Percentiles rank a stretch among this genome's conserved stretches.
Conservation (phyloP, 768 basidiomycete genomes). For the Pisolithus sp. region DNA sequence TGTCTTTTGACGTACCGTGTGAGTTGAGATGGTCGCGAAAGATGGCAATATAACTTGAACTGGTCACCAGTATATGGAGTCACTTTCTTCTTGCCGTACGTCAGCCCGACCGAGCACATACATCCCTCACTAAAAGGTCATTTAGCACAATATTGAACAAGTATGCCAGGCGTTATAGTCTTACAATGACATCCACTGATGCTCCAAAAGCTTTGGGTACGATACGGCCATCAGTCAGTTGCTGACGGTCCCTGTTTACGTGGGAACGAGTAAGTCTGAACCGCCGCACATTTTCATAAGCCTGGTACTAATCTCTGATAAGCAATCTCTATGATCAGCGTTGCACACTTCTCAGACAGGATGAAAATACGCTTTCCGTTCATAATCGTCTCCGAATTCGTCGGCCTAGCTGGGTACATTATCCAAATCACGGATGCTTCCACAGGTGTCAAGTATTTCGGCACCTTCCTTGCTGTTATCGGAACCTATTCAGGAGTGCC, state of each 20-base stretch:
- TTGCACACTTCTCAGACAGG: slow-evolving; percentile 56
- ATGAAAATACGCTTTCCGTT: slow-evolving; percentile 50
- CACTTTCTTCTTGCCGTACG: slow-evolving; percentile 65
- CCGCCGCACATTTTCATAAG: neutral
- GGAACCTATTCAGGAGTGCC: slow-evolving; percentile 61
- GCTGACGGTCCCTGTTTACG: slow-evolving; percentile 58
- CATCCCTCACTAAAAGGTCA: neutral
- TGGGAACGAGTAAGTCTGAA: slow-evolving; percentile 45
- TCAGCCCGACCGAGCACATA: slow-evolving; percentile 5
- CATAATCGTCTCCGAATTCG: slow-evolving; percentile 43
- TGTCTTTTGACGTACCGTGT: slow-evolving; percentile 57
- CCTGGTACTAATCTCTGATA: neutral
- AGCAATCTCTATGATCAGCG: slow-evolving; percentile 41
- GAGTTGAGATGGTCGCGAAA: slow-evolving; percentile 21
- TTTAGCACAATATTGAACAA: neutral
- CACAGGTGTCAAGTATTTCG: slow-evolving; percentile 60
- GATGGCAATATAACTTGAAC: neutral
- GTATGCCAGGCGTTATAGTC: neutral
- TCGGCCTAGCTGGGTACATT: slow-evolving; percentile 51
- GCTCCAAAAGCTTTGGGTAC: slow-evolving; percentile 45
- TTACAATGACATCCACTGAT: neutral
- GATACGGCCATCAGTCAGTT: slow-evolving; percentile 51
- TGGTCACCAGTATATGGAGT: slow-evolving; percentile 53
- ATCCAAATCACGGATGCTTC: slow-evolving; percentile 56
- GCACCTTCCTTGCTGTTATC: slow-evolving; percentile 60